Evolutionary conservation across 768 basidiomycete species (phyloP).

Genomic region (Mycena albidolilacea): DNA sequence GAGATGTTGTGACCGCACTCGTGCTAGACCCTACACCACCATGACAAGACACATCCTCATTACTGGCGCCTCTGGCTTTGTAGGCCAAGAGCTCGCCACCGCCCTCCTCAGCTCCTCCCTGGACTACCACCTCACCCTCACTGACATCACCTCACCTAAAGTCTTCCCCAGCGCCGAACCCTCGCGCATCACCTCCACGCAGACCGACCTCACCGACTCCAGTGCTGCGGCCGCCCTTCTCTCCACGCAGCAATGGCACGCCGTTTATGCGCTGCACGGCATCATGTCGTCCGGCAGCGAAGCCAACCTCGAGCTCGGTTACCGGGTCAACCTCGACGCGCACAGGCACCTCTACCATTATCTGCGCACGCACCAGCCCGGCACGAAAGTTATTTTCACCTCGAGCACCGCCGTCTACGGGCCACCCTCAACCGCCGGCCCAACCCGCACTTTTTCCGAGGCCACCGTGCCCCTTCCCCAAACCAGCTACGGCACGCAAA

Average conservation of each 20-base stretch:
- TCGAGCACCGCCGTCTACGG: constrained; percentile 20
- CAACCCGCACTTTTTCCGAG: constrained; percentile 15
- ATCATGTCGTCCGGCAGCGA: constrained; percentile 28
- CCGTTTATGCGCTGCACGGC: constrained; percentile 24
- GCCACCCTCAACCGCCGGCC: constrained; percentile 25
- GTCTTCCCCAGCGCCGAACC: constrained; percentile 11
- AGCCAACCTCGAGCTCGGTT: constrained; percentile 25
- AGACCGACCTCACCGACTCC: constrained; percentile 22
- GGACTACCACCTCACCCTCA: constrained; percentile 24
- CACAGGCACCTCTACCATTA: constrained; percentile 6
- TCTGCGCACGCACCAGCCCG: constrained; percentile 9
- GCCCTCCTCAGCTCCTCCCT: constrained; percentile 22
- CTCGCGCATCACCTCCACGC: constrained; percentile 19
- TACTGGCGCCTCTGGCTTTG: constrained; percentile 25
- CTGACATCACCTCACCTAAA: constrained; percentile 20
- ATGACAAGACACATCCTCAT: constrained; percentile 19
- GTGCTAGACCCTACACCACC: background rate
- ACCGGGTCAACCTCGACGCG: constrained; percentile 26
- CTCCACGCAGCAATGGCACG: constrained; percentile 23
- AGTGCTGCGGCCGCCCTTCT: constrained; percentile 14
- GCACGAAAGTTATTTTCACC: constrained; percentile 12
- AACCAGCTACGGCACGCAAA: constrained; percentile 20
- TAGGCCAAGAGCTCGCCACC: constrained; percentile 13
- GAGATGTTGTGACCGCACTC: too few relatives aligned
- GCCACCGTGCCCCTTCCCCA: constrained; percentile 11